phyloP scores from a whole-genome alignment of 2,329 filamentous ascomycete species.

The Fusarium paranaense region DNA sequence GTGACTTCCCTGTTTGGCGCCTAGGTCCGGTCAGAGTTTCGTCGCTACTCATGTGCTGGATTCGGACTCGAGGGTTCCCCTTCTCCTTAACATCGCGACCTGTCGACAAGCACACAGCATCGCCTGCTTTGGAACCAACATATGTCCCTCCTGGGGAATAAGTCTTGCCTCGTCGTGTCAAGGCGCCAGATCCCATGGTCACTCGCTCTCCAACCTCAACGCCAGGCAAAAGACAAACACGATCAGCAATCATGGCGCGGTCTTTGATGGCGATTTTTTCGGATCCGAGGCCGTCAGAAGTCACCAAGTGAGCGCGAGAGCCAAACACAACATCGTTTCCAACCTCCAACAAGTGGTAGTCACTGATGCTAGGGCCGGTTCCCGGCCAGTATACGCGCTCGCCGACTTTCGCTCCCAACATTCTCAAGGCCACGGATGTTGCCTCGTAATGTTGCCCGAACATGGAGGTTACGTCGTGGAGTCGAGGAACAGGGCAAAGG shows the following conservation, averaged over 20 bases:
- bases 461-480: slow-evolving; percentile 62
- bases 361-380: slow-evolving; percentile 63
- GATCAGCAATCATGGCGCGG: slow-evolving; percentile 67
- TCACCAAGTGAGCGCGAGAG: slow-evolving; percentile 64
- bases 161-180: slow-evolving; percentile 58
- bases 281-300: slow-evolving; percentile 62
- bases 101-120: slow-evolving; percentile 58
- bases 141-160: slow-evolving; percentile 61
- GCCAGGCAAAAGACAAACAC: slow-evolving; percentile 64
- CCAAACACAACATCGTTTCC: slow-evolving; percentile 71
- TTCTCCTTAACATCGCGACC: slow-evolving; percentile 20
- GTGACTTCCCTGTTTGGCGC: slow-evolving; percentile 13
- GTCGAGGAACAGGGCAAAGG: slow-evolving; percentile 56
- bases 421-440: slow-evolving; percentile 62
- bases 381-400: slow-evolving; percentile 69
- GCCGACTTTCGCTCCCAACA: slow-evolving; percentile 64
- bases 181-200: slow-evolving; percentile 65
- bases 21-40: slow-evolving; percentile 31
- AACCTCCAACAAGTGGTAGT: slow-evolving; percentile 66
- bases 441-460: slow-evolving; percentile 67
- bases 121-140: slow-evolving; percentile 64
- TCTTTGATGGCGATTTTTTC: slow-evolving; percentile 60
- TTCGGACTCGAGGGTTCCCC: slow-evolving; percentile 1
- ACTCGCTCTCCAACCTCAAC: slow-evolving; percentile 60
- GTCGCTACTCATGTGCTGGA: slow-evolving; percentile 35